phyloP scores from a whole-genome alignment of 352 stramenopile species.

The Phytophthora europaea region DNA sequence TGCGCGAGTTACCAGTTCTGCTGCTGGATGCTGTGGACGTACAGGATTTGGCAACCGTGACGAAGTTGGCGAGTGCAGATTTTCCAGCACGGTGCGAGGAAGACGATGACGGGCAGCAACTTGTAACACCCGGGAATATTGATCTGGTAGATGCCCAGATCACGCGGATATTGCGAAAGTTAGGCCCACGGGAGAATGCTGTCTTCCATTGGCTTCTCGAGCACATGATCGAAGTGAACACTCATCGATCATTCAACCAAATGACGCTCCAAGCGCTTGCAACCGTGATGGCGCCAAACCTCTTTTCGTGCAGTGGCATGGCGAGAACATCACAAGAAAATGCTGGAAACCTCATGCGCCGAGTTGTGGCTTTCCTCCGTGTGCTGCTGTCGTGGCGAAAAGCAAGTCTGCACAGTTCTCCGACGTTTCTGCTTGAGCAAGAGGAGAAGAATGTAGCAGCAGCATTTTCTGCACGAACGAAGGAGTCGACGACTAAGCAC shows the following conservation, averaged over 20 bases:
- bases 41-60: constrained; percentile 28
- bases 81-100: constrained; percentile 6
- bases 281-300: constrained; percentile 68
- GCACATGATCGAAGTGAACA: constrained; percentile 68
- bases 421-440: constrained; percentile 28
- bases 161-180: constrained; percentile 30
- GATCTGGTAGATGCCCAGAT: constrained; percentile 28
- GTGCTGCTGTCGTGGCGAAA: constrained; percentile 52
- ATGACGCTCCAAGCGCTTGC: constrained; percentile 65
- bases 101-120: constrained; percentile 15
- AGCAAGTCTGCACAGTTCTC: constrained; percentile 22
- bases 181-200: constrained; percentile 39
- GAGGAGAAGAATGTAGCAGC: constrained; percentile 31
- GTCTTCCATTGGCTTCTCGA: constrained; percentile 77
- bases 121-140: constrained; percentile 29
- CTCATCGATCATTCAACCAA: constrained; percentile 44
- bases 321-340: constrained; percentile 24
- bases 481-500: not conserved
- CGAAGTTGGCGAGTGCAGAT: constrained; percentile 8
- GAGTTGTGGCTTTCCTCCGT: constrained; percentile 52
- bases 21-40: constrained; percentile 45
- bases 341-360: constrained; percentile 30
- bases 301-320: constrained; percentile 44
- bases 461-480: constrained; percentile 15
- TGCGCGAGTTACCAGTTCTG: constrained; percentile 61